Percentiles rank a stretch among this genome's conserved stretches.
phyloP scores from a whole-genome alignment of 2,329 filamentous ascomycete species.

The Hypoxylon sp. region DNA sequence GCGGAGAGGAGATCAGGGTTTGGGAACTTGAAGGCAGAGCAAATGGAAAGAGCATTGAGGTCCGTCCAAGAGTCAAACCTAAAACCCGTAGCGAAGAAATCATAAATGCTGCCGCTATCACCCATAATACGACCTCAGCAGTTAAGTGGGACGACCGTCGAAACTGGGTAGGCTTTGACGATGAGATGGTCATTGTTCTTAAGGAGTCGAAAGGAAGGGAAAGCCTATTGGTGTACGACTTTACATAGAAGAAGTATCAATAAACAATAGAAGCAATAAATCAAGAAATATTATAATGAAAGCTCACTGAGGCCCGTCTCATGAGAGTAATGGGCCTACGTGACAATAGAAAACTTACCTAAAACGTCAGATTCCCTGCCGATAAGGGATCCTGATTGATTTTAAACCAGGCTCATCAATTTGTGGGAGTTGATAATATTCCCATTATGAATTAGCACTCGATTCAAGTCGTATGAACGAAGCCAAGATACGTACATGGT shows the following conservation, averaged over 20 bases:
- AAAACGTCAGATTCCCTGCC: not conserved
- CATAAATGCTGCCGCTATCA: slow-evolving; percentile 4
- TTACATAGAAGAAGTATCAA: slow-evolving; percentile 65
- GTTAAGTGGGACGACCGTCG: slow-evolving; percentile 63
- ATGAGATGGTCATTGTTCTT: slow-evolving; percentile 90
- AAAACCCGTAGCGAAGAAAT: slow-evolving; percentile 44
- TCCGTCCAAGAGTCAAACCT: slow-evolving; percentile 59
- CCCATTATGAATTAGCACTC: too few relatives aligned
- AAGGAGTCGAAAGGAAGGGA: slow-evolving; percentile 80
- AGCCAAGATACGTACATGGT: too few relatives aligned
- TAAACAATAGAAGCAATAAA: not conserved
- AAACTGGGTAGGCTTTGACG: slow-evolving; percentile 88
- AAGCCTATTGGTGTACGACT: slow-evolving; percentile 88
- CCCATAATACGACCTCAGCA: not conserved
- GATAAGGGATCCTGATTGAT: too few relatives aligned
- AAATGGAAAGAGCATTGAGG: slow-evolving; percentile 65
- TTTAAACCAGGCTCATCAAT: too few relatives aligned
- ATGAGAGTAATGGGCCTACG: not conserved
- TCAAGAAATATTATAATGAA: not conserved
- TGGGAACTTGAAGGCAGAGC: slow-evolving; percentile 89
- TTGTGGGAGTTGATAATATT: too few relatives aligned
- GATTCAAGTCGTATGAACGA: too few relatives aligned
- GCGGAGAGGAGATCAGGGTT: slow-evolving; percentile 84
- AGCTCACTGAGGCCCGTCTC: not conserved
- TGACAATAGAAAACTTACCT: not conserved